Evolutionary conservation across 768 basidiomycete species (phyloP), one percentile per base, ranked within the genome.

Genomic region (Amanita jacksonii): DNA sequence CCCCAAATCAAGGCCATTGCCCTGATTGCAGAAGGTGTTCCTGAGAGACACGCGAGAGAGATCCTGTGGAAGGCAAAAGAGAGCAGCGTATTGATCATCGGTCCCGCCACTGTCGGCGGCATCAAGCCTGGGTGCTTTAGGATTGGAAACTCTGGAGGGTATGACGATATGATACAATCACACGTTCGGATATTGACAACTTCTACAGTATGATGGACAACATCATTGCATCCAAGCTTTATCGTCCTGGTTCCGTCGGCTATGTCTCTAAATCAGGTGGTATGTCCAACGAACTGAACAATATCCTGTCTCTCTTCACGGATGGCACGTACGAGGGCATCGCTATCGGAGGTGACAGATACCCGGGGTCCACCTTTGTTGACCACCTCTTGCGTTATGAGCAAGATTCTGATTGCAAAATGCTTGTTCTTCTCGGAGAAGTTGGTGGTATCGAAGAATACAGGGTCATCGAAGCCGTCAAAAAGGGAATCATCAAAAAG

Each of bases 241-340:
- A 97, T 78, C 91, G 93, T 57, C 72, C 92, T 20, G 94, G 94
- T 45, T 91, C 92, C 9, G 88, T 99, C 55, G 94, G 93, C 58
- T 99, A 98, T 65, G 94, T 99, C 60, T 96, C 91, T 65, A 99
- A 99, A 72, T 97, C 93, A 6, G 94, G 94, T 54, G 94, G 94
- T 65, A 99, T 99, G 94, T 98, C 94, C 57, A 98, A 98, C 72
- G 94, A 99, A 67, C 73, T 99, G 57, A 98, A 99, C 85, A 99
- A 97, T 74, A 99, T 99, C 63, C 82, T 99, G 50, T 92, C 91
- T 16, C 77, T 94, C 62, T 76, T 74, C 52, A 97, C 94, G 59
- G 93, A 99, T 69, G 96, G 96, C 55, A 94, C 92, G 51, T 99
- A 97, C 70, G 96, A 99, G 74, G 96, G 96, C 74, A 93, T 99